A percentile compares a stretch with the other conserved stretches of the same genome.
phyloP scores from a whole-genome alignment of 2,329 filamentous ascomycete genomes.

The Cryphonectria japonica region DNA sequence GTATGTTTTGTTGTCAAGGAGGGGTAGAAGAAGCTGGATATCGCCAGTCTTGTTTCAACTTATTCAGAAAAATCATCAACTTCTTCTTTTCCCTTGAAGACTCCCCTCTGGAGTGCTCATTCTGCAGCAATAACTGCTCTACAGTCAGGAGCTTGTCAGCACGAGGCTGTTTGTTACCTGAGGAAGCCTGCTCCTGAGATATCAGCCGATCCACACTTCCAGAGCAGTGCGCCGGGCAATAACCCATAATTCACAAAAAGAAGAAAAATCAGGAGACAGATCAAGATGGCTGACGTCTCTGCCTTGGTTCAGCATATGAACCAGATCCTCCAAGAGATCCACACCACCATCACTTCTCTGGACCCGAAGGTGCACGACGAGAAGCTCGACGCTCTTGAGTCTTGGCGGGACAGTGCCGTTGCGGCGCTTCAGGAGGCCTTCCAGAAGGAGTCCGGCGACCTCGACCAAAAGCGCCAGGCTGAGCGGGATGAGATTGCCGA shows the following conservation, averaged over 20 bases:
- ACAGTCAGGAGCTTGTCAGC: background rate
- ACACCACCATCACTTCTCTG: slow-evolving; percentile 42
- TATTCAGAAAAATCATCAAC: background rate
- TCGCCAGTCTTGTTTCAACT: slow-evolving; percentile 2
- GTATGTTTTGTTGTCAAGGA: background rate
- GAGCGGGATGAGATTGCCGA: slow-evolving; percentile 41
- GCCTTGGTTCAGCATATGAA: slow-evolving; percentile 48
- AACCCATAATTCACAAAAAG: background rate
- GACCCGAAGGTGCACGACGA: slow-evolving; percentile 40
- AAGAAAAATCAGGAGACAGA: background rate
- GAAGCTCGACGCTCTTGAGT: slow-evolving; percentile 45
- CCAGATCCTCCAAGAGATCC: slow-evolving; percentile 46
- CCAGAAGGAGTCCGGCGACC: slow-evolving; percentile 37
- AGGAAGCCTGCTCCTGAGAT: background rate
- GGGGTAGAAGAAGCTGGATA: background rate
- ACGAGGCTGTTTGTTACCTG: background rate
- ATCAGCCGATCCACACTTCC: background rate
- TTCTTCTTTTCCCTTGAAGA: background rate
- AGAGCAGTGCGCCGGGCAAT: background rate
- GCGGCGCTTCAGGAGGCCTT: slow-evolving; percentile 39
- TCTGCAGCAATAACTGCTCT: background rate
- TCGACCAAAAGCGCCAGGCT: slow-evolving; percentile 37
- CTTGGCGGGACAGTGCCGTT: slow-evolving; percentile 42
- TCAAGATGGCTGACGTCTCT: slow-evolving; percentile 40
- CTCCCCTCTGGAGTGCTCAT: background rate